These are phyloP conservation scores for Penicillium coffeae DNA, from an alignment of 495 filamentous ascomycete genomes.

Conservation along the genomic window DNA sequence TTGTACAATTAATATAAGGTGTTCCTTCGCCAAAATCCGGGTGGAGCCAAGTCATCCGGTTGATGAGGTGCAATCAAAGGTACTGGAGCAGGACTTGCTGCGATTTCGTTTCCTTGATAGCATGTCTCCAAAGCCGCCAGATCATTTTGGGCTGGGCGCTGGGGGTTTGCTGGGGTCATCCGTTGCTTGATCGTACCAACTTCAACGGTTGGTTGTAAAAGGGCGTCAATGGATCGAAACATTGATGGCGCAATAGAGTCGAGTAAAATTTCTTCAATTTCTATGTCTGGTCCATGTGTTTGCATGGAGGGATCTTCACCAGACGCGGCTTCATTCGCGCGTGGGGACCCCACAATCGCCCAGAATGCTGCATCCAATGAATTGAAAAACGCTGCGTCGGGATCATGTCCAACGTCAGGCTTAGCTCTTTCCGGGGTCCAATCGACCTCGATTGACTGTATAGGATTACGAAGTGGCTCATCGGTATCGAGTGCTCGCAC, in stretches of 20 bases:
- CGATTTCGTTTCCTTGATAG: too few relatives aligned
- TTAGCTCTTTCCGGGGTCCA: background rate
- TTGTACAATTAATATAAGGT: constrained; percentile 33
- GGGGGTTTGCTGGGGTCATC: background rate
- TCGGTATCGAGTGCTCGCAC: too few relatives aligned
- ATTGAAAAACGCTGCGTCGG: constrained; percentile 8
- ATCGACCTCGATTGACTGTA: background rate
- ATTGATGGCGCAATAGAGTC: background rate
- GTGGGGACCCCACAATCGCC: constrained; percentile 6
- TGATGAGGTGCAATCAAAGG: too few relatives aligned
- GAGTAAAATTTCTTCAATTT: background rate
- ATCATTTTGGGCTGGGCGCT: too few relatives aligned
- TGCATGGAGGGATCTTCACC: background rate
- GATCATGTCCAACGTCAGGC: background rate
- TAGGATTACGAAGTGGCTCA: too few relatives aligned
- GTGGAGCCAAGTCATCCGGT: background rate
- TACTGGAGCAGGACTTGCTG: too few relatives aligned
- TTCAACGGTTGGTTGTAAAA: background rate
- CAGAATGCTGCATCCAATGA: constrained; percentile 15
- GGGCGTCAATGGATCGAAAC: background rate
- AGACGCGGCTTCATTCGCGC: background rate
- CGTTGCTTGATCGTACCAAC: background rate
- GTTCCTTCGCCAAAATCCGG: constrained; percentile 31
- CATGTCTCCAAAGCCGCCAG: too few relatives aligned
- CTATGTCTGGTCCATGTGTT: too few relatives aligned